These are phyloP conservation scores for Candida easanensis DNA, from an alignment of 805 yeast genomes.

Conservation along the genomic window DNA sequence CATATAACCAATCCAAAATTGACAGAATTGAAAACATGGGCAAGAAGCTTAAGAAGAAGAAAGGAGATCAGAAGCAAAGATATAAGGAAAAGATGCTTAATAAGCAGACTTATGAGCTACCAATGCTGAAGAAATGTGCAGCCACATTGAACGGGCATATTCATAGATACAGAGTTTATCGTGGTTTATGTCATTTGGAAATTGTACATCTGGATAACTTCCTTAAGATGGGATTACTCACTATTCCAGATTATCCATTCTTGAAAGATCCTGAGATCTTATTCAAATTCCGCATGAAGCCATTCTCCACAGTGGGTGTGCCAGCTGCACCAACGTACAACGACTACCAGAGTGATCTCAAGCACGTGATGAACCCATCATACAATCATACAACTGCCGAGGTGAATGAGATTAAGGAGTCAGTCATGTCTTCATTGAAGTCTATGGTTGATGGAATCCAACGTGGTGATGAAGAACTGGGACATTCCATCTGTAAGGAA, in stretches of 20 bases:
- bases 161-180: slow-evolving; percentile 22
- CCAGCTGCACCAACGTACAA: slow-evolving; percentile 54
- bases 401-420: slow-evolving; percentile 5
- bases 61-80: slow-evolving; percentile 47
- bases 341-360: slow-evolving; percentile 24
- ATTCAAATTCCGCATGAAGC: slow-evolving; percentile 66
- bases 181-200: slow-evolving; percentile 33
- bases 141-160: slow-evolving; percentile 2
- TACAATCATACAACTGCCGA: slow-evolving; percentile 7
- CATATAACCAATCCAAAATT: slow-evolving; percentile 33
- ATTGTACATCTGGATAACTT: slow-evolving; percentile 31
- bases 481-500: slow-evolving; percentile 27
- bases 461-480: slow-evolving; percentile 19
- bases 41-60: slow-evolving; percentile 46
- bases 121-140: slow-evolving; percentile 28
- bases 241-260: slow-evolving; percentile 26
- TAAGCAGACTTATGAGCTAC: slow-evolving; percentile 34
- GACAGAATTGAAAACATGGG: slow-evolving; percentile 32
- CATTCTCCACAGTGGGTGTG: slow-evolving; percentile 75
- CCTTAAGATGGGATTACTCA: slow-evolving; percentile 25
- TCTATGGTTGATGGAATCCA: slow-evolving; percentile 18
- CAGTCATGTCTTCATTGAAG: slow-evolving; percentile 11
- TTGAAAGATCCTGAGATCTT: slow-evolving; percentile 31
- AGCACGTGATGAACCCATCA: slow-evolving; percentile 7
- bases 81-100: slow-evolving; percentile 33